phyloP scores from a whole-genome alignment of 2,329 filamentous ascomycete species.

The Arthrobotrys sphaeroides region DNA sequence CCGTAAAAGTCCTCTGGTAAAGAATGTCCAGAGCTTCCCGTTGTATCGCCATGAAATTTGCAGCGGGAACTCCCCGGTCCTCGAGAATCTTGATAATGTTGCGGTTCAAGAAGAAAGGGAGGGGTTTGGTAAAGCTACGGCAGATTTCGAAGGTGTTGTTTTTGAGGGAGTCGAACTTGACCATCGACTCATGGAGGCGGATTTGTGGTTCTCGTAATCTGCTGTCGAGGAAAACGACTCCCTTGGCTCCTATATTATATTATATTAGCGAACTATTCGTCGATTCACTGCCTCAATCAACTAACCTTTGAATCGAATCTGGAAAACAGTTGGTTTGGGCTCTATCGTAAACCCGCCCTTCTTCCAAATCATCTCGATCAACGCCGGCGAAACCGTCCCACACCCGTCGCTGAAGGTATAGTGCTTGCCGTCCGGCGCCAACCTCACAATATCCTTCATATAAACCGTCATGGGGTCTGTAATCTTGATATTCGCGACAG shows the following conservation, averaged over 20 bases:
- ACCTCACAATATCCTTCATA: slow-evolving; percentile 67
- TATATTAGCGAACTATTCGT: not conserved
- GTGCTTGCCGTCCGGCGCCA: slow-evolving; percentile 63
- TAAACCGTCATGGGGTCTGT: slow-evolving; percentile 58
- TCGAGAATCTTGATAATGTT: slow-evolving; percentile 88
- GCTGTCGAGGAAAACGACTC: slow-evolving; percentile 77
- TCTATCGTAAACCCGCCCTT: slow-evolving; percentile 57
- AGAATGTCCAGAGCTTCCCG: slow-evolving; percentile 70
- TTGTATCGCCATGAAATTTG: slow-evolving; percentile 74
- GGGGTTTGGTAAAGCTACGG: slow-evolving; percentile 72
- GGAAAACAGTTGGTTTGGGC: slow-evolving; percentile 72
- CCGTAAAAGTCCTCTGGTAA: slow-evolving; percentile 68
- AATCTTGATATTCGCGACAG: slow-evolving; percentile 66
- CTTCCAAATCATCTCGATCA: slow-evolving; percentile 71
- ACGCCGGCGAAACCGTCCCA: slow-evolving; percentile 73
- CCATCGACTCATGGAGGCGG: slow-evolving; percentile 76
- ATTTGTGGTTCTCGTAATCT: slow-evolving; percentile 69
- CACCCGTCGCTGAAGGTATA: slow-evolving; percentile 79
- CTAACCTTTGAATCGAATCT: slow-evolving; percentile 75
- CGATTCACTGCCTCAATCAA: not conserved
- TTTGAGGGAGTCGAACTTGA: slow-evolving; percentile 74
- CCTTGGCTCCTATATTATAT: slow-evolving; percentile 70
- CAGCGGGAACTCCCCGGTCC: slow-evolving; percentile 71
- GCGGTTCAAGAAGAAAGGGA: slow-evolving; percentile 77
- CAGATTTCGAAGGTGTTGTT: slow-evolving; percentile 74